Percentiles rank a stretch among this genome's conserved stretches.
These are phyloP conservation scores for Tetraselmis striata DNA, from an alignment of 139 green algal genomes.

Conservation along the genomic window DNA sequence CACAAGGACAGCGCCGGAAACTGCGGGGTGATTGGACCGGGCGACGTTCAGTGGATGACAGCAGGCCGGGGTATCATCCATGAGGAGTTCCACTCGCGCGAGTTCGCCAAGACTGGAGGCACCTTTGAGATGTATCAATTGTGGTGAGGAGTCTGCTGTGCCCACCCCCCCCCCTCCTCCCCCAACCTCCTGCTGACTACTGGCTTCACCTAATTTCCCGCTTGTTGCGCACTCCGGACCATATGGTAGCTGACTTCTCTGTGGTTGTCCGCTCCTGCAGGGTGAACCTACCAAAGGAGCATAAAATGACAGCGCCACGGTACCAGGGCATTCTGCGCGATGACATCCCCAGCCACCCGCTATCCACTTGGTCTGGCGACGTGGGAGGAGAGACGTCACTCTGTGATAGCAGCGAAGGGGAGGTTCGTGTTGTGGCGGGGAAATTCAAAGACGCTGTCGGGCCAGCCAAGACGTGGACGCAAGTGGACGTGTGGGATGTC, in stretches of 20 bases:
- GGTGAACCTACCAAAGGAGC: constrained; percentile 35
- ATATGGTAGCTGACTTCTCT: too few relatives aligned
- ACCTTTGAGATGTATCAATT: constrained; percentile 13
- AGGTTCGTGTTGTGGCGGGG: constrained; percentile 33
- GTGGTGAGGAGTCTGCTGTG: constrained; percentile 29
- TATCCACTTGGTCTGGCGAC: neutral
- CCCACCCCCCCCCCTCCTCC: too few relatives aligned
- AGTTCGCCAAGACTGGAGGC: constrained; percentile 15
- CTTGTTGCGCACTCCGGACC: too few relatives aligned
- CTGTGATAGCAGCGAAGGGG: constrained; percentile 8
- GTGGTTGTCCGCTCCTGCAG: constrained; percentile 10
- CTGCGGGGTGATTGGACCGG: constrained; percentile 21
- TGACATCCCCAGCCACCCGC: constrained; percentile 23
- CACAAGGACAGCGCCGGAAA: constrained; percentile 34
- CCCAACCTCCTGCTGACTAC: too few relatives aligned
- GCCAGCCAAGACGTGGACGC: constrained; percentile 7
- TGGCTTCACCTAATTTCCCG: too few relatives aligned
- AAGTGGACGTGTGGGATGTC: constrained; percentile 15
- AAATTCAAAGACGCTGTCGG: constrained; percentile 14
- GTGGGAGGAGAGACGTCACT: neutral
- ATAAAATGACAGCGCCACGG: constrained; percentile 33
- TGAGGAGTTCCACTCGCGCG: constrained; percentile 19
- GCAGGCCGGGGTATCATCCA: constrained; percentile 39
- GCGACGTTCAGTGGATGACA: constrained; percentile 47
- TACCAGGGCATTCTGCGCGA: constrained; percentile 33